Evolutionary conservation across 2,329 filamentous ascomycete species (phyloP), one percentile per base, ranked within the genome.

Genomic region (Pseudogymnoascus destructans): DNA sequence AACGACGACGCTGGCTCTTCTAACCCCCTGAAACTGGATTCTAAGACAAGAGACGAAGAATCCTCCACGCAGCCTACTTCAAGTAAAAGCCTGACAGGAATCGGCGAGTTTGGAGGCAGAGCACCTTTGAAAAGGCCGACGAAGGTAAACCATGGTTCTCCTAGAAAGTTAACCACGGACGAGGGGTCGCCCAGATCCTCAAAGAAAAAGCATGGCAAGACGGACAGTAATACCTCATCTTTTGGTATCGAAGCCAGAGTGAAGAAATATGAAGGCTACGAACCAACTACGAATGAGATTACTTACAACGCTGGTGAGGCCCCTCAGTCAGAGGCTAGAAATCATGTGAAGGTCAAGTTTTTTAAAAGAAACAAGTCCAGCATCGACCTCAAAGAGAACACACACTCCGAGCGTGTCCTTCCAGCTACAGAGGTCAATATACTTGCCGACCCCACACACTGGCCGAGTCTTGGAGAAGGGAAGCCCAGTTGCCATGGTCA

Each of bases 321-420:
- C 38, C 19, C 25, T n/a, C 56, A 15, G n/a, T 6, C 42, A 6
- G 36, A 58, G 13, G 17, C 13, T 55, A 25, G 27, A 30, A 21
- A 38, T 27, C 32, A 58, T 6, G 6, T 9, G 42, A 58, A 58
- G 19, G 5, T n/a, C 25, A 58, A 55, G 8, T 17, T 46, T 38
- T 19, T 15, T 9, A 49, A 40, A 19, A 55, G 42, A 32, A 58
- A n/a, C 19, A 46, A 15, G 38, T 38, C 36, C 23, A 52, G 8
- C 17, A 19, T 55, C n/a, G 27, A 58, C 10, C 56, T 46, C 19
- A 58, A 58, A 30, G 56, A 58, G 15, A 58, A 58, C 13, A 30
- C 35, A 17, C 33, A 54, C 46, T 32, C 25, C 3, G 46, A 32
- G 9, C 25, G 25, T 52, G 25, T 5, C 10, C 13, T 11, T 10